Evolutionary conservation across 805 yeast species (phyloP), one percentile per base, ranked within the genome.

Genomic region (Sugiyamaella chiloensis): DNA sequence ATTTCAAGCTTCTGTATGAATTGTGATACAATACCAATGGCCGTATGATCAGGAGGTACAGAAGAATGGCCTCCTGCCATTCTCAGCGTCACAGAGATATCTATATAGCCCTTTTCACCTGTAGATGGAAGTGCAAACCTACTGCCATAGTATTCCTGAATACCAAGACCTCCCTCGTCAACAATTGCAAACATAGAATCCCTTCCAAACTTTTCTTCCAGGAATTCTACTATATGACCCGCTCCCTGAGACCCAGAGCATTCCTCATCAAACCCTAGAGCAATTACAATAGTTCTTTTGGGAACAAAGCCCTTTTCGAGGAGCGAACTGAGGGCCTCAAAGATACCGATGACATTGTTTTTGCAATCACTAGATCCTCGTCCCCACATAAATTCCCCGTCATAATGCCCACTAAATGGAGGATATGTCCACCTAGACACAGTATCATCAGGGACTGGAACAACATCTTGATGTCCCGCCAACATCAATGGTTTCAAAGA

Each of bases 181-280:
- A 86, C 64, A 40, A 87, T 67, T 16, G 83, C 73, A 79, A 70
- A 80, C 54, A 78, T 76, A 27, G 85, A 55, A 0, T 82, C 73
- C 49, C 84, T 70, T 6, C 95, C 95, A 57, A 79, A 83, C 45
- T 72, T 71, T 20, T 75, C 69, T 24, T 69, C 63, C 19, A 87
- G 59, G 49, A 65, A 67, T 31, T 71, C 53, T 5, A 75, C 71
- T 20, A 86, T 66, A 14, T 64, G 46, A 1, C 59, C 52, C 4
- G 95, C 95, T 44, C 90, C 89, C 7, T 68, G 62, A n/a, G 54
- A 49, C 5, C 95, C 93, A 24, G 77, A 71, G 32, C 76, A 74
- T 60, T 87, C 96, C 67, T 87, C 96, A 59, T 87, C 96, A 56
- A 78, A 83, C 1, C 95, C 95, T 58, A 82, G 78, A 0, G 85